These are phyloP conservation scores for Porodaedalea pini DNA, from an alignment of 1,284 basidiomycete genomes.

Conservation along the genomic window DNA sequence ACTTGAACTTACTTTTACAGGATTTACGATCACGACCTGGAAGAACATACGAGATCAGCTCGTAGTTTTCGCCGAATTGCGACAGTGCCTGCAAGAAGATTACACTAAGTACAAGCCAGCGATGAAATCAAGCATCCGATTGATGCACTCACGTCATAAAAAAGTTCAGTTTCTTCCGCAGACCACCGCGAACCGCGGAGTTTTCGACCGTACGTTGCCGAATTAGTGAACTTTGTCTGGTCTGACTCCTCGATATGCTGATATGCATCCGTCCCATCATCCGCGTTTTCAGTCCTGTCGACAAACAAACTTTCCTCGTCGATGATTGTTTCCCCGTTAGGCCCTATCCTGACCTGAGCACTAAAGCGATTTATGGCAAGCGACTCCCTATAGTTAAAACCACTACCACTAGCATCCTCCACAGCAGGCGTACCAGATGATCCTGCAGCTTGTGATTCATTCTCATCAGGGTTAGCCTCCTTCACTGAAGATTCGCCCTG, in stretches of 20 bases:
- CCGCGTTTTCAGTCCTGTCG: slow-evolving; percentile 52
- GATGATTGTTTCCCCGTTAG: slow-evolving; percentile 76
- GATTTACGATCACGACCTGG: slow-evolving; percentile 84
- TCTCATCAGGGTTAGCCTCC: slow-evolving; percentile 14
- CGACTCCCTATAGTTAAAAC: slow-evolving; percentile 65
- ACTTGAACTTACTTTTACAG: slow-evolving; percentile 89
- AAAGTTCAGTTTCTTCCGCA: slow-evolving; percentile 80
- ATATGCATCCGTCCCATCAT: slow-evolving; percentile 61
- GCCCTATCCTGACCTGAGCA: slow-evolving; percentile 76
- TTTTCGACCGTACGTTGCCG: slow-evolving; percentile 75
- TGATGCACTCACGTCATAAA: slow-evolving; percentile 65
- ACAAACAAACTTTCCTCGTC: slow-evolving; percentile 79
- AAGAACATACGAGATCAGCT: slow-evolving; percentile 82
- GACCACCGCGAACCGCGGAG: slow-evolving; percentile 79
- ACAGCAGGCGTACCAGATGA: slow-evolving; percentile 8
- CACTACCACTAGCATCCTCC: slow-evolving; percentile 41
- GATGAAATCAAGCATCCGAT: background rate
- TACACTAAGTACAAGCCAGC: background rate
- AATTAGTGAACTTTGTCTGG: slow-evolving; percentile 79
- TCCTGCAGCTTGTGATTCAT: slow-evolving; percentile 8
- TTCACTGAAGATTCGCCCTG: slow-evolving; percentile 18
- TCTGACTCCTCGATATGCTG: slow-evolving; percentile 83
- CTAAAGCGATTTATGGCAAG: slow-evolving; percentile 67
- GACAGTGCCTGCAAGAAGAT: slow-evolving; percentile 60
- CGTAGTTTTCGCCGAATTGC: slow-evolving; percentile 90